A percentile compares a stretch with the other conserved stretches of the same genome.
These are phyloP conservation scores for Poterioochromonas sp. DNA, from an alignment of 352 stramenopile species.

Conservation along the genomic window DNA sequence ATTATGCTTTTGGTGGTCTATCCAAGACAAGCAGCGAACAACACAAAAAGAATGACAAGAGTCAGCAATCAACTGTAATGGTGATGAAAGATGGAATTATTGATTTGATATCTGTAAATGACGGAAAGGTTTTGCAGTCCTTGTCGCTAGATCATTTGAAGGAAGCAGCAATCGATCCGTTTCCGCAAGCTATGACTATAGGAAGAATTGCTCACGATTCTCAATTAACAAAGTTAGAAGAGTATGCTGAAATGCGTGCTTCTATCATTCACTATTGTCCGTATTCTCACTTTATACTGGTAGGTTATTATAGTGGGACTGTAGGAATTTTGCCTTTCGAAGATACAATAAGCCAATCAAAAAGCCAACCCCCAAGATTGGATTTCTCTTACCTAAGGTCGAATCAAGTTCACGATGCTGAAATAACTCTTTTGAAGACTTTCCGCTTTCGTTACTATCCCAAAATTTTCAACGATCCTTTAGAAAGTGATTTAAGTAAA, in stretches of 20 bases:
- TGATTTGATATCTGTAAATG: not conserved
- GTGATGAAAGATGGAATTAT: not conserved
- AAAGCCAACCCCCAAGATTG: not conserved
- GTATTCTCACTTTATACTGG: not conserved
- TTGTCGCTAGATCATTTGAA: not conserved
- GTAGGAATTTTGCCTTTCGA: not conserved
- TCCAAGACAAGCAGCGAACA: too few species aligned
- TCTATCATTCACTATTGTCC: not conserved
- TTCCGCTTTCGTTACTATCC: not conserved
- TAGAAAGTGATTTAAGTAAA: not conserved
- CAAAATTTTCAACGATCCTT: not conserved
- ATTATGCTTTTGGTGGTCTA: too few species aligned
- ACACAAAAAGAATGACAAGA: not conserved
- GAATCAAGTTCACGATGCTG: not conserved
- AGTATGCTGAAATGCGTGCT: not conserved
- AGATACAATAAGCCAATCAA: too few species aligned
- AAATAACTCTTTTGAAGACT: not conserved
- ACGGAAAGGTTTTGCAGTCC: not conserved
- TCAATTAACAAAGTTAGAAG: not conserved
- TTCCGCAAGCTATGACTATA: not conserved
- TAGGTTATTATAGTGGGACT: not conserved
- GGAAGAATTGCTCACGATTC: not conserved
- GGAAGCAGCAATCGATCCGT: not conserved
- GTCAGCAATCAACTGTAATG: not conserved
- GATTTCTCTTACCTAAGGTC: not conserved